Evolutionary conservation across 805 yeast species (phyloP).

Genomic region (Candida vartiovaarae): DNA sequence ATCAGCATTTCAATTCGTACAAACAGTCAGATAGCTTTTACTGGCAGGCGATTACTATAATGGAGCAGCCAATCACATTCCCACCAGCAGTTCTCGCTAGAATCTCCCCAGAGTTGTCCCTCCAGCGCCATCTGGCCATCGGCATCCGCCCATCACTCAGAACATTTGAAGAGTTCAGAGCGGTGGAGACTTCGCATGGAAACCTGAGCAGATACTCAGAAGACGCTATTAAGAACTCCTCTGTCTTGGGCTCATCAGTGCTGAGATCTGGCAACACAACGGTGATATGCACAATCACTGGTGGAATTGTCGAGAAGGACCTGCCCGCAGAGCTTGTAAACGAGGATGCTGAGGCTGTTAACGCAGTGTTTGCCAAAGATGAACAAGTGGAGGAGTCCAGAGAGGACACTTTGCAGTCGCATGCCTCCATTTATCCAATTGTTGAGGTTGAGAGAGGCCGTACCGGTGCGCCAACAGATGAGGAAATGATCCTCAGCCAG

Average conservation of each 20-base stretch:
- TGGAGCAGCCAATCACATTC: constrained; percentile 43
- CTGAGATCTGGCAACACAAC: constrained; percentile 66
- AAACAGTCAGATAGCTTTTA: background rate
- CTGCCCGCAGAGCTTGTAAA: constrained; percentile 34
- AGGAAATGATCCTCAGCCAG: constrained; percentile 74
- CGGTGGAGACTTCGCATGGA: constrained; percentile 38
- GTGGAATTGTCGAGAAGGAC: constrained; percentile 56
- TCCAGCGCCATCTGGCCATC: constrained; percentile 68
- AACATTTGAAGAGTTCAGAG: constrained; percentile 63
- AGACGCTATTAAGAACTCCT: constrained; percentile 23
- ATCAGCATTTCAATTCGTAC: background rate
- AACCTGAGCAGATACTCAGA: constrained; percentile 31
- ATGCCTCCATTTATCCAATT: constrained; percentile 54
- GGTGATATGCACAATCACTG: constrained; percentile 63
- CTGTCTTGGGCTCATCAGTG: constrained; percentile 59
- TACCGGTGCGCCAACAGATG: constrained; percentile 75
- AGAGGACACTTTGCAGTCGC: constrained; percentile 23
- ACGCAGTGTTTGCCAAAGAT: constrained; percentile 27
- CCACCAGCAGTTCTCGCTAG: constrained; percentile 79
- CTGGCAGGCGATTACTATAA: no score
- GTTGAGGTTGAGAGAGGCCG: constrained; percentile 75
- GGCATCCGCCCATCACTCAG: constrained; percentile 76
- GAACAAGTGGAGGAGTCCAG: constrained; percentile 24
- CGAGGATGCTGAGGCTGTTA: constrained; percentile 31
- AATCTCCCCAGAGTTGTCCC: constrained; percentile 77